Conservation (phyloP, 73 alveolate species). For the Stentor roeselii region DNA sequence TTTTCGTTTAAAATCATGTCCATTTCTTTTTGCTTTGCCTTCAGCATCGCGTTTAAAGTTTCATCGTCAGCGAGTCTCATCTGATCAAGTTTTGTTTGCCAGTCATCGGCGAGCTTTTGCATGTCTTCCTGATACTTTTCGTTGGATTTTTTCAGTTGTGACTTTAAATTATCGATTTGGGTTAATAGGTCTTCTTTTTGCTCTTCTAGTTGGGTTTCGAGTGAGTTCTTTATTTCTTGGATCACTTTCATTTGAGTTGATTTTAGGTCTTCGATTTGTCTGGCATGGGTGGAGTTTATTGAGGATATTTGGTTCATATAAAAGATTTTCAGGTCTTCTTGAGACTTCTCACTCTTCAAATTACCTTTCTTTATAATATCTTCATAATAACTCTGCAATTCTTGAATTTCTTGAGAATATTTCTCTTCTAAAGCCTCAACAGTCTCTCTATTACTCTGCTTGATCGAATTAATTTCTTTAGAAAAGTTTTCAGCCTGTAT, state of each 20-base stretch:
- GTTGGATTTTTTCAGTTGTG: not conserved
- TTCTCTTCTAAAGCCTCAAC: not conserved
- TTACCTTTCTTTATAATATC: not conserved
- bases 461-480: not conserved
- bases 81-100: not conserved
- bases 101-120: not conserved
- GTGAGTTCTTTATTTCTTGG: not conserved
- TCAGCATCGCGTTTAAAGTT: not conserved
- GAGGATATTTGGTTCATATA: not conserved
- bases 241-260: not conserved
- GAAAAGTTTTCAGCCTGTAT: not conserved
- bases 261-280: not conserved
- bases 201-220: not conserved
- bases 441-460: not conserved
- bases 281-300: not conserved
- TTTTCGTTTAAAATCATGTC: not conserved
- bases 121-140: not conserved
- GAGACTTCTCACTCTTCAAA: not conserved
- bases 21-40: not conserved
- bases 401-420: not conserved
- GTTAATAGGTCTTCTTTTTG: not conserved
- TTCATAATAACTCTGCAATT: not conserved
- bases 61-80: not conserved
- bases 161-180: not conserved
- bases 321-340: not conserved